phyloP scores from a whole-genome alignment of 805 yeast genomes.

The Nakazawaea anatomiae region DNA sequence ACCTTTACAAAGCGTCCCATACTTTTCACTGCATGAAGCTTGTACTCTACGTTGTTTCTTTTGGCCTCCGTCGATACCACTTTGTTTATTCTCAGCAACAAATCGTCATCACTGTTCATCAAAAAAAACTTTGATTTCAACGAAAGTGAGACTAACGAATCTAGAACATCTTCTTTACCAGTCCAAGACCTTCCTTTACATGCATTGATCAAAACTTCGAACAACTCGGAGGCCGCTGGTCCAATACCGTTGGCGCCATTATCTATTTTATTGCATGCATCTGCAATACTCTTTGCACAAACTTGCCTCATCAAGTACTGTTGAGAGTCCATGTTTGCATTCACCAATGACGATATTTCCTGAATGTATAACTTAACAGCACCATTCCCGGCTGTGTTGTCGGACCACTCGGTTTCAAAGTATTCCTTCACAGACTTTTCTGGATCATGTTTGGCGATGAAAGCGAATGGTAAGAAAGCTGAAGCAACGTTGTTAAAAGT shows the following conservation, averaged over 20 bases:
- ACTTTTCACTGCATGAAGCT: constrained; percentile 44
- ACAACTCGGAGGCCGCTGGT: constrained; percentile 26
- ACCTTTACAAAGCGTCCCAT: constrained; percentile 44
- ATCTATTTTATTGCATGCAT: constrained; percentile 44
- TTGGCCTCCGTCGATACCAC: constrained; percentile 55
- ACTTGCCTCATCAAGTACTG: constrained; percentile 62
- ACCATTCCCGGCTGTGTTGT: constrained; percentile 70
- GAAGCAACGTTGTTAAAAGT: constrained; percentile 55
- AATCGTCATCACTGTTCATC: constrained; percentile 16
- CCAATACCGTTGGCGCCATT: constrained; percentile 21
- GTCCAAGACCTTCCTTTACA: constrained; percentile 78
- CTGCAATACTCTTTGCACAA: constrained; percentile 62
- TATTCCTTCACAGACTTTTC: constrained; percentile 35
- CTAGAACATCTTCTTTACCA: constrained; percentile 76
- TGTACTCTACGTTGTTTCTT: constrained; percentile 62
- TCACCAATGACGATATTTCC: constrained; percentile 58
- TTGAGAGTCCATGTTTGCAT: constrained; percentile 45
- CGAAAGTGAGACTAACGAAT: constrained; percentile 59
- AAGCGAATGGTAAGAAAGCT: constrained; percentile 72
- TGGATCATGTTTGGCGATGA: constrained; percentile 68
- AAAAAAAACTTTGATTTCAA: constrained; percentile 37
- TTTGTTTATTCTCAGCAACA: constrained; percentile 33
- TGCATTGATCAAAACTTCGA: constrained; percentile 51
- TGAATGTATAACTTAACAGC: constrained; percentile 62
- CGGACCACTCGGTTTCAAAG: constrained; percentile 71